phyloP scores from a whole-genome alignment of 2,329 filamentous ascomycete species.

The Ramularia collo-cygni region DNA sequence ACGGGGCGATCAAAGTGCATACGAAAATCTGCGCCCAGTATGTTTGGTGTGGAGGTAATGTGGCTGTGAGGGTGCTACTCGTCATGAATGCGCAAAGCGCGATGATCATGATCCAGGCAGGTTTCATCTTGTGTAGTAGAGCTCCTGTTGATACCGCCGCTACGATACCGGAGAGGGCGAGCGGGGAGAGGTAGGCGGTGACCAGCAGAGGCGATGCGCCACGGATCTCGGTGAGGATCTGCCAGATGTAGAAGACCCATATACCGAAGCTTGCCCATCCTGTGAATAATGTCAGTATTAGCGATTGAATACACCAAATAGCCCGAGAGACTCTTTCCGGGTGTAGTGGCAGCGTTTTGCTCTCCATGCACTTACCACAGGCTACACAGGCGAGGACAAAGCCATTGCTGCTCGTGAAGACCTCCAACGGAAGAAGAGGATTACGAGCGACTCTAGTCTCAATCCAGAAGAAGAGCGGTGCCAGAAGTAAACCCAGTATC shows the following conservation, averaged over 20 bases:
- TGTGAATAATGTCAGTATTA: too few species aligned
- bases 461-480: constrained; percentile 23
- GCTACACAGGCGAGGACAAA: constrained; percentile 26
- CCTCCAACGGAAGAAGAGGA: constrained; percentile 23
- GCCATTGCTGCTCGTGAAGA: constrained; percentile 21
- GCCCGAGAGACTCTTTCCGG: too few species aligned
- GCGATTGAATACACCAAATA: too few species aligned
- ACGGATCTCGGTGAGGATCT: constrained; percentile 42
- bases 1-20: constrained; percentile 41
- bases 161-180: constrained; percentile 38
- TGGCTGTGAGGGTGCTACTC: constrained; percentile 37
- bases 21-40: constrained; percentile 62
- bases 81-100: constrained; percentile 37
- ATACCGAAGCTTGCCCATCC: constrained; percentile 27
- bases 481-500: constrained; percentile 21
- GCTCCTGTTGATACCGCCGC: constrained; percentile 38
- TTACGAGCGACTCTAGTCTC: constrained; percentile 18
- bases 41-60: constrained; percentile 47
- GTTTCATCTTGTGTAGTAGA: constrained; percentile 20
- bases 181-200: constrained; percentile 41
- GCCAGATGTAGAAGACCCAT: constrained; percentile 32
- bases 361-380: too few species aligned
- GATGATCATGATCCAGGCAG: constrained; percentile 33
- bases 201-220: constrained; percentile 40
- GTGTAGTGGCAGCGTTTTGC: too few species aligned